A percentile compares a stretch with the other conserved stretches of the same genome.
Conservation (phyloP, 1,284 basidiomycete genomes). For the Porogramme epimiltina region DNA sequence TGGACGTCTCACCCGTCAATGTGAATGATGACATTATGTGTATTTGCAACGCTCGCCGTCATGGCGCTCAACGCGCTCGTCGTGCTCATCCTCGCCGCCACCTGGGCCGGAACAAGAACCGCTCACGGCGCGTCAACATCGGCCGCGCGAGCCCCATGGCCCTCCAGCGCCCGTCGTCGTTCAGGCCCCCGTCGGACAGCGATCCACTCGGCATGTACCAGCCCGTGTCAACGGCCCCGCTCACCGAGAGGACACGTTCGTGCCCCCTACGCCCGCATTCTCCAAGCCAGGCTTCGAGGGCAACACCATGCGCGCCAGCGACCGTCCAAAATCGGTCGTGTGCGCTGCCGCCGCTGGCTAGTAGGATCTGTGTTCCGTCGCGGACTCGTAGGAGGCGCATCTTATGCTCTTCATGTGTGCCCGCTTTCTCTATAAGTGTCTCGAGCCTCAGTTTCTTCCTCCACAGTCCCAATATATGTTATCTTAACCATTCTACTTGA, state of each 20-base stretch:
- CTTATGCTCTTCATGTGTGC: conserved; percentile 6
- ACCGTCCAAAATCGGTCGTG: conserved; percentile 49
- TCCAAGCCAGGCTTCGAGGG: conserved; percentile 42
- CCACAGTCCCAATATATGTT: no score
- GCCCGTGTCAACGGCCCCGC: conserved; percentile 75
- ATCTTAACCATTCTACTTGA: no score
- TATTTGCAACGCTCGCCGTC: conserved; percentile 63
- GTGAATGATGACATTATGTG: conserved; percentile 50
- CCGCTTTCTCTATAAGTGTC: conserved; percentile 2
- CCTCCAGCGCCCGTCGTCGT: conserved; percentile 30
- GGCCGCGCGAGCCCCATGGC: conserved; percentile 61
- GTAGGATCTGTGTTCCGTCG: background rate
- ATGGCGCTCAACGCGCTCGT: conserved; percentile 74
- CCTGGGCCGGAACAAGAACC: conserved; percentile 45
- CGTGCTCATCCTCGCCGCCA: conserved; percentile 54
- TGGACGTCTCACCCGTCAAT: conserved; percentile 62
- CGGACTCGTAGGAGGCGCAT: background rate
- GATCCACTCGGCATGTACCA: conserved; percentile 50
- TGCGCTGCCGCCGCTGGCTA: conserved; percentile 23
- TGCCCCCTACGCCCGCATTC: conserved; percentile 67
- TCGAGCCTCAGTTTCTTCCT: no score
- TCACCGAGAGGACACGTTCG: conserved; percentile 74
- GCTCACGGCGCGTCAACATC: conserved; percentile 43
- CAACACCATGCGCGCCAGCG: conserved; percentile 23
- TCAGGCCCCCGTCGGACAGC: conserved; percentile 20